Evolutionary conservation across 306 rosid genomes (phyloP).

Genomic region (Prunus armeniaca): DNA sequence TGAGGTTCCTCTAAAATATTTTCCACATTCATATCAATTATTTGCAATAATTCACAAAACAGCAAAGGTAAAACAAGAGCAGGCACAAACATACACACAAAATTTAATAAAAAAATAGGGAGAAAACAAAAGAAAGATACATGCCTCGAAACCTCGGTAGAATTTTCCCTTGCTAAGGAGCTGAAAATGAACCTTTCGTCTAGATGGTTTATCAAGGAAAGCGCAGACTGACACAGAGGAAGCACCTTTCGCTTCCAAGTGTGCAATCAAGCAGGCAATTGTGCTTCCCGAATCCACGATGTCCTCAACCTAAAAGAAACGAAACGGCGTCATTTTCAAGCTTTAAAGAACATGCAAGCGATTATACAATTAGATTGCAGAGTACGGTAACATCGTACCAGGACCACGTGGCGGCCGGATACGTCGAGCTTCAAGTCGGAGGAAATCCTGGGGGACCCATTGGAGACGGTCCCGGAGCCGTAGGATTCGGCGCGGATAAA

Average conservation of each 20-base stretch:
- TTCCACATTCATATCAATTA: too few relatives aligned
- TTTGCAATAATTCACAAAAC: too few relatives aligned
- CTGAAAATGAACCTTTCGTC: conserved; percentile 64
- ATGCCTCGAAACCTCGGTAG: conserved; percentile 76
- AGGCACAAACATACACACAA: too few relatives aligned
- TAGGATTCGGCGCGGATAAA: conserved; percentile 72
- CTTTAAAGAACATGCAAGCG: background rate
- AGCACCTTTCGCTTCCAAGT: conserved; percentile 71
- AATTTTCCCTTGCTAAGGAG: conserved; percentile 62
- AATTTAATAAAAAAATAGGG: background rate
- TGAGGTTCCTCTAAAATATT: too few relatives aligned
- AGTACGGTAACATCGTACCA: conserved; percentile 41
- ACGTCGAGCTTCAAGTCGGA: conserved; percentile 62
- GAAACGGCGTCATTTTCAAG: background rate
- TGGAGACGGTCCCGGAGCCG: conserved; percentile 62
- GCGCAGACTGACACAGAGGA: conserved; percentile 79
- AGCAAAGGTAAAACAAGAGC: too few relatives aligned
- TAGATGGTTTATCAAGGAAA: conserved; percentile 74
- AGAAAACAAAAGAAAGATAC: background rate
- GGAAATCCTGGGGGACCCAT: conserved; percentile 58
- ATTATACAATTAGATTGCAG: background rate
- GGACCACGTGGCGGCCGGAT: conserved; percentile 56
- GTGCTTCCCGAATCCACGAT: conserved; percentile 84
- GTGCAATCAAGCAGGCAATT: conserved; percentile 41
- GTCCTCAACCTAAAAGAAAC: conserved; percentile 63